Evolutionary conservation across 352 stramenopile genomes (phyloP).

Genomic region (Phytophthora quininea): DNA sequence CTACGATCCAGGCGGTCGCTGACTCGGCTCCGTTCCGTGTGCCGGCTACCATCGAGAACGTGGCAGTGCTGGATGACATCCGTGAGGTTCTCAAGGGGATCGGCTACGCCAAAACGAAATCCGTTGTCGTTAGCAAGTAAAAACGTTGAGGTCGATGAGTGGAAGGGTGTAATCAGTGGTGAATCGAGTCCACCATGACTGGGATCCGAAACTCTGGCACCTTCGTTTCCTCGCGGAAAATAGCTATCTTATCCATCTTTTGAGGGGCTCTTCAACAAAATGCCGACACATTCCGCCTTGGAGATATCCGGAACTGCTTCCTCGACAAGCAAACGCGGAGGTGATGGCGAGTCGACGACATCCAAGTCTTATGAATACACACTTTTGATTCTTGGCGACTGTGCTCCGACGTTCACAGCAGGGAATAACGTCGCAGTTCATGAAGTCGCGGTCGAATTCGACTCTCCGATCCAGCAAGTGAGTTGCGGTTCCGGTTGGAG

Average conservation of each 20-base stretch:
- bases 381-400: slow-evolving; percentile 56
- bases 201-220: no score
- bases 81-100: slow-evolving; percentile 38
- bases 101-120: slow-evolving; percentile 52
- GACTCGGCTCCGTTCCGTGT: slow-evolving; percentile 47
- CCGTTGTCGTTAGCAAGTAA: slow-evolving; percentile 35
- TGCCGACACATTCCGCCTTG: slow-evolving; percentile 11
- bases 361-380: slow-evolving; percentile 47
- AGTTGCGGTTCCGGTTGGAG: slow-evolving; percentile 59
- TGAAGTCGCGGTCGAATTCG: slow-evolving; percentile 50
- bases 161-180: no score
- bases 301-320: neutral
- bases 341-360: slow-evolving; percentile 5
- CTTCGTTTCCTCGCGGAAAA: no score
- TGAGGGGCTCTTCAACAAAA: neutral
- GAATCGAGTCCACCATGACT: no score
- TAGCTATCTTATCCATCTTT: no score
- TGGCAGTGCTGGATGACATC: slow-evolving; percentile 46
- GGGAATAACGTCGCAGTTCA: slow-evolving; percentile 24
- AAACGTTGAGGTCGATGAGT: neutral
- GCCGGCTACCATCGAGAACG: slow-evolving; percentile 62
- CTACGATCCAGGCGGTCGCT: slow-evolving; percentile 59
- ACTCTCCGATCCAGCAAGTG: slow-evolving; percentile 49
- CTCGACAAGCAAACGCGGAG: neutral
- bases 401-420: slow-evolving; percentile 19